Evolutionary conservation across 2,329 filamentous ascomycete species (phyloP).

Genomic region (Colletotrichum sp.): DNA sequence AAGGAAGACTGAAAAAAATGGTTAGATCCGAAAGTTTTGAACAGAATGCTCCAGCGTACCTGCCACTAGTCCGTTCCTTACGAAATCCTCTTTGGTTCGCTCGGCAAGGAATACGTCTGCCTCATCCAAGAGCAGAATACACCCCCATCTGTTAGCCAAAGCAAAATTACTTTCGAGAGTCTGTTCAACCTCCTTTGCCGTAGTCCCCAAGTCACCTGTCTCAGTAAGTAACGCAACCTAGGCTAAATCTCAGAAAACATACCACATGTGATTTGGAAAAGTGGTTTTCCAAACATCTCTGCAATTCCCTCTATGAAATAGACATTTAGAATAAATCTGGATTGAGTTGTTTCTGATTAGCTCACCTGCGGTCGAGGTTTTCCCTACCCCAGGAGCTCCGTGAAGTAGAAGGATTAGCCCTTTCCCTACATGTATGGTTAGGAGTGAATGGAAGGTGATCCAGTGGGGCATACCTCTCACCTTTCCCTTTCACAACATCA

Average conservation of each 20-base stretch:
- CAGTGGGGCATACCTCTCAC: rapidly evolving
- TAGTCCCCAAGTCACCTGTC: background rate
- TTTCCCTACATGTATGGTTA: background rate
- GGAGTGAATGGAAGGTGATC: background rate
- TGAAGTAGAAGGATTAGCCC: background rate
- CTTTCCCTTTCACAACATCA: background rate
- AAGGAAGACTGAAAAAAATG: slow-evolving; percentile 38
- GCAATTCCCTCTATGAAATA: background rate
- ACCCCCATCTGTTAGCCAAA: slow-evolving; percentile 16
- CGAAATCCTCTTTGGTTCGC: slow-evolving; percentile 53
- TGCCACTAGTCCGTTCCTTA: background rate
- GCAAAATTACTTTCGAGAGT: background rate
- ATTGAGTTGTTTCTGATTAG: no score
- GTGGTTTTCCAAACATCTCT: background rate
- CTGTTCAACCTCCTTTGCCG: background rate
- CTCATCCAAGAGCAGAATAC: background rate
- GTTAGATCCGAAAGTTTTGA: background rate
- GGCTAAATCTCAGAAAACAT: rapidly evolving
- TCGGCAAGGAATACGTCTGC: slow-evolving; percentile 63
- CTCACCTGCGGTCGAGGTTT: background rate
- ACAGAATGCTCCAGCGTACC: background rate
- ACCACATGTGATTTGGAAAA: background rate
- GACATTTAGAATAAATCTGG: no score
- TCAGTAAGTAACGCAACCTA: rapidly evolving
- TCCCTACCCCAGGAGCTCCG: background rate